Evolutionary conservation across 495 filamentous ascomycete species (phyloP).

Genomic region (Neurospora sp.): DNA sequence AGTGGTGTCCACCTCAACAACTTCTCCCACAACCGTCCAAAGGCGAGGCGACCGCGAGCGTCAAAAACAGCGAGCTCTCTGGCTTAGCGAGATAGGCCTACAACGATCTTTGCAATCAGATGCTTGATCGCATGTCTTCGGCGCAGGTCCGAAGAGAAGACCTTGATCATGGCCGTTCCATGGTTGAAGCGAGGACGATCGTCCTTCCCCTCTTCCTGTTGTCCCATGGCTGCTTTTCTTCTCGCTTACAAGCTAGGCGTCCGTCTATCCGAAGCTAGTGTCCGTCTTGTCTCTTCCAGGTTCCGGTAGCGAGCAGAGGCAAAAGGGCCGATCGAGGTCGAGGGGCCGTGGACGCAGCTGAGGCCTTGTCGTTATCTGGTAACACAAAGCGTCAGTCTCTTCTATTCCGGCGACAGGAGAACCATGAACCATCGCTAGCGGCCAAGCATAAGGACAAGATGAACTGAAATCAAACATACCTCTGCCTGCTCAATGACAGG

Average conservation of each 20-base stretch:
- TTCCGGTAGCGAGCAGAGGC: background rate
- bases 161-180: background rate
- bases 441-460: background rate
- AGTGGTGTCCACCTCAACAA: background rate
- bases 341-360: background rate
- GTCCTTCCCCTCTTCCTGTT: background rate
- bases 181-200: background rate
- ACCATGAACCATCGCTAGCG: background rate
- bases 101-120: background rate
- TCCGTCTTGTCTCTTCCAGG: background rate
- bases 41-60: background rate
- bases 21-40: background rate
- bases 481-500: background rate
- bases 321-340: background rate
- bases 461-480: background rate
- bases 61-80: background rate
- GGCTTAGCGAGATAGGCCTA: background rate
- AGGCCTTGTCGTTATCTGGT: background rate
- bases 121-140: background rate
- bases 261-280: background rate
- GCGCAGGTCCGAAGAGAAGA: background rate
- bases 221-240: background rate
- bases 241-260: background rate
- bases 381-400: background rate
- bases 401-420: background rate